These are phyloP conservation scores for Penicillium crustosum DNA, from an alignment of 2,329 filamentous ascomycete genomes.

Conservation along the genomic window DNA sequence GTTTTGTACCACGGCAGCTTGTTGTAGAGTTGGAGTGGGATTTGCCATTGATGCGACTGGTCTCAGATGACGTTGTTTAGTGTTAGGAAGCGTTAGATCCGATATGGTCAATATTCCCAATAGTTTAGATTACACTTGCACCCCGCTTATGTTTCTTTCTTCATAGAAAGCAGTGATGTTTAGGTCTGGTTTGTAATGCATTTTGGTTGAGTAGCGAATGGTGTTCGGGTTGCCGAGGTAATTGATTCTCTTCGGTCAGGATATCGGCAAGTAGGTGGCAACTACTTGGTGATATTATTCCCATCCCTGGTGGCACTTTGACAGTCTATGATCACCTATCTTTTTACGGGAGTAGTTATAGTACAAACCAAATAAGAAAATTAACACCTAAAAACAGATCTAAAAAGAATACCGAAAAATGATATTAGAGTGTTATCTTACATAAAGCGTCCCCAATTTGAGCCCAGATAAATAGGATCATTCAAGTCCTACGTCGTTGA, in stretches of 20 bases:
- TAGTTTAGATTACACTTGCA: background rate
- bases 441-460: too few relatives aligned
- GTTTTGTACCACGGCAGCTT: constrained; percentile 19
- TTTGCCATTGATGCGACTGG: background rate
- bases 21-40: constrained; percentile 12
- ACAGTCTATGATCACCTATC: too few relatives aligned
- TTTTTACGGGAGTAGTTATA: too few relatives aligned
- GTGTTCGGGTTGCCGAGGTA: constrained; percentile 9
- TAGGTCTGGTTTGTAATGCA: background rate
- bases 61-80: background rate
- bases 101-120: background rate
- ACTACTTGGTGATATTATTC: background rate
- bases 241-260: background rate
- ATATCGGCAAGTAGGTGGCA: constrained; percentile 4
- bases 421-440: too few relatives aligned
- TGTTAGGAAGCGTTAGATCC: background rate
- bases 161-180: background rate
- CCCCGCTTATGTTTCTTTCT: background rate
- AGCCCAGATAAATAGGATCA: too few relatives aligned
- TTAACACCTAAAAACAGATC: too few relatives aligned
- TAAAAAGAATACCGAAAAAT: too few relatives aligned
- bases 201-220: background rate
- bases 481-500: too few relatives aligned
- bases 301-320: background rate
- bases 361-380: too few relatives aligned